phyloP scores from a whole-genome alignment of 352 stramenopile species.

The Globisporangium mamillatum region DNA sequence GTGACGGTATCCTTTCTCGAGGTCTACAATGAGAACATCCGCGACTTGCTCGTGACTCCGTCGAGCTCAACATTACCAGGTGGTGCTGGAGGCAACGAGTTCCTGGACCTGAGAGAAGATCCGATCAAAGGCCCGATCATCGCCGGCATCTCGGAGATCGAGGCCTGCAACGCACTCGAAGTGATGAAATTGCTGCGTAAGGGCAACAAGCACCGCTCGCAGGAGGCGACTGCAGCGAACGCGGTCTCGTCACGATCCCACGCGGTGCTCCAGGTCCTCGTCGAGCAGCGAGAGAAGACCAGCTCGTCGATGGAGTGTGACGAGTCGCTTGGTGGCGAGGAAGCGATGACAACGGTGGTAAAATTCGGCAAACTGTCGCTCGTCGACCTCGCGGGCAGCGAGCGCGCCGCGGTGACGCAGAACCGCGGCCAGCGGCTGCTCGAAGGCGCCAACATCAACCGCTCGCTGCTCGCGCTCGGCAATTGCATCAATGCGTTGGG shows the following conservation, averaged over 20 bases:
- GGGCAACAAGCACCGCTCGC: slow-evolving; percentile 85
- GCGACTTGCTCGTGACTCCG: slow-evolving; percentile 66
- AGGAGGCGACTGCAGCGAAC: slow-evolving; percentile 89
- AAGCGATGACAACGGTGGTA: slow-evolving; percentile 33
- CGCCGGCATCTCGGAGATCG: slow-evolving; percentile 83
- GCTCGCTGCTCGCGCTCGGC: slow-evolving; percentile 85
- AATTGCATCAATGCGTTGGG: slow-evolving; percentile 94
- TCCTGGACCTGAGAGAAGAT: slow-evolving; percentile 84
- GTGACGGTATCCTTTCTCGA: slow-evolving; percentile 88
- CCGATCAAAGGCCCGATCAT: slow-evolving; percentile 82
- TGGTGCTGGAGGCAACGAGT: slow-evolving; percentile 26
- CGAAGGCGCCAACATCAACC: slow-evolving; percentile 93
- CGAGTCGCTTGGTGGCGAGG: not conserved
- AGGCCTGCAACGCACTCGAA: slow-evolving; percentile 65
- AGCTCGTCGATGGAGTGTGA: slow-evolving; percentile 7
- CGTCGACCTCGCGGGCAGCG: slow-evolving; percentile 90
- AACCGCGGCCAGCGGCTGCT: slow-evolving; percentile 83
- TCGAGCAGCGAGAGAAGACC: slow-evolving; percentile 63
- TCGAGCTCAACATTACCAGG: slow-evolving; percentile 9
- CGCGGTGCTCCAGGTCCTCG: slow-evolving; percentile 83
- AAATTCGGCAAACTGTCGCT: slow-evolving; percentile 89
- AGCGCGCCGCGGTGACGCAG: slow-evolving; percentile 87
- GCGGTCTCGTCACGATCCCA: slow-evolving; percentile 87
- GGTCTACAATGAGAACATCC: slow-evolving; percentile 94
- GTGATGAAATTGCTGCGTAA: slow-evolving; percentile 87